Percentiles rank a stretch among this genome's conserved stretches.
Evolutionary conservation across 108 stramenopile species (phyloP).

Genomic region (Conticribra weissflogii): DNA sequence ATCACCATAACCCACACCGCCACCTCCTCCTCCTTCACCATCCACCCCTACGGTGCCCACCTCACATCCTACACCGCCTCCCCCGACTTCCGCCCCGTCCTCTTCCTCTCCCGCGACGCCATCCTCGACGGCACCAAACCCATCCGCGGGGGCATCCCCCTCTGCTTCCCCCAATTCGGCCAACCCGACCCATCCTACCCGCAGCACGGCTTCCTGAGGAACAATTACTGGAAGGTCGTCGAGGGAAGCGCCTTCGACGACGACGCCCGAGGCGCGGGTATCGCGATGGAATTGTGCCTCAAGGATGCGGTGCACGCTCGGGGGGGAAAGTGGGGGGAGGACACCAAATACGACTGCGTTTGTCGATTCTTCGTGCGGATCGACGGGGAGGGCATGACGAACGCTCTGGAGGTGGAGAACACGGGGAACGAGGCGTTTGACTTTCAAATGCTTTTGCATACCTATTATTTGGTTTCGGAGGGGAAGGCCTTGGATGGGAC

Average conservation of each 20-base stretch:
- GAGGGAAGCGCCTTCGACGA: constrained; percentile 36
- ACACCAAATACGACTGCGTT: constrained; percentile 32
- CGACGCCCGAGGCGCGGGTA: constrained; percentile 56
- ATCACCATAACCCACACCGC: constrained; percentile 40
- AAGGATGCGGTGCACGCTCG: constrained; percentile 64
- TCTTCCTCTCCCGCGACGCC: constrained; percentile 78
- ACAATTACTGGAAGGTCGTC: constrained; percentile 66
- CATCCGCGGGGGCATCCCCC: constrained; percentile 81
- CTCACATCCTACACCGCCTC: constrained; percentile 57
- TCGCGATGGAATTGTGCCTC: constrained; percentile 53
- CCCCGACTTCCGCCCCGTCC: constrained; percentile 51
- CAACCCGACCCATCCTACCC: constrained; percentile 75
- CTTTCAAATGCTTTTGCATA: constrained; percentile 79
- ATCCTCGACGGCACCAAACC: constrained; percentile 79
- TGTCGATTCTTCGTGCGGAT: constrained; percentile 57
- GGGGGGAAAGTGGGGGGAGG: constrained; percentile 70
- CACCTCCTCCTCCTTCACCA: constrained; percentile 54
- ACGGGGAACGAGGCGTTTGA: constrained; percentile 52
- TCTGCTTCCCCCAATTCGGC: constrained; percentile 87
- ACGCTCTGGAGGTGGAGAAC: constrained; percentile 68
- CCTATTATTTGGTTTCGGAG: constrained; percentile 67
- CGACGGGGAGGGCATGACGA: constrained; percentile 49
- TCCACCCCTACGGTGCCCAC: constrained; percentile 76
- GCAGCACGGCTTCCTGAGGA: constrained; percentile 83
- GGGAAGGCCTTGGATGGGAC: constrained; percentile 57